phyloP scores from a whole-genome alignment of 805 yeast genomes.

The Yarrowia hollandica region DNA sequence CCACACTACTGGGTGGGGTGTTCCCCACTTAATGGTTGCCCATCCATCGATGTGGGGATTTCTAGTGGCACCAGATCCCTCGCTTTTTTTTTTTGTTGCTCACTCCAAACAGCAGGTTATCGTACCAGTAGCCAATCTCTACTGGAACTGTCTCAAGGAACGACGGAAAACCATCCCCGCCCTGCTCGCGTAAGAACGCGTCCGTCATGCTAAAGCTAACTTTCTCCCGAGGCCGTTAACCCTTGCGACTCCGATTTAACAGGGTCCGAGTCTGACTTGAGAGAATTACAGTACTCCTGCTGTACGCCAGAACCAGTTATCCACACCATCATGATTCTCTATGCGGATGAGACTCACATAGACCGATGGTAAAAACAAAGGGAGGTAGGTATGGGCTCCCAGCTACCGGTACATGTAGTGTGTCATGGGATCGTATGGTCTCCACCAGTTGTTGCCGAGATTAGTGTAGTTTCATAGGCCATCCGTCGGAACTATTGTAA shows the following conservation, averaged over 20 bases:
- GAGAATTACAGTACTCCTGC: background rate
- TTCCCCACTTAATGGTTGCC: background rate
- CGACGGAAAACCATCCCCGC: background rate
- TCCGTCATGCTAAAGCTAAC: slow-evolving; percentile 1
- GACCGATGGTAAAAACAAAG: too few relatives aligned
- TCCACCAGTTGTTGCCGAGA: too few relatives aligned
- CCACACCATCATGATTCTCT: background rate
- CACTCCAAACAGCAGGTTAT: too few relatives aligned
- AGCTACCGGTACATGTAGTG: too few relatives aligned
- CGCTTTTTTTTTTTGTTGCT: background rate
- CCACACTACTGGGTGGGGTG: background rate
- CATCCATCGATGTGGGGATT: background rate
- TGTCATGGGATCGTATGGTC: background rate
- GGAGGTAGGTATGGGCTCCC: too few relatives aligned
- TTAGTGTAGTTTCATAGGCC: background rate
- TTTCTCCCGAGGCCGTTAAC: slow-evolving; percentile 21
- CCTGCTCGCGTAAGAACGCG: background rate
- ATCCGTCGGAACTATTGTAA: slow-evolving; percentile 5
- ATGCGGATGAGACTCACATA: slow-evolving; percentile 9
- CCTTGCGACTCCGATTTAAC: background rate
- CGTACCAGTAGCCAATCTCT: too few relatives aligned
- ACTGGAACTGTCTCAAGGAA: too few relatives aligned
- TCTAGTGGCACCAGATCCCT: background rate
- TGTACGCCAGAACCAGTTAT: background rate
- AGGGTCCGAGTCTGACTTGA: slow-evolving; percentile 6